Evolutionary conservation across 768 basidiomycete species (phyloP).

Genomic region (Lactarius trivialis): DNA sequence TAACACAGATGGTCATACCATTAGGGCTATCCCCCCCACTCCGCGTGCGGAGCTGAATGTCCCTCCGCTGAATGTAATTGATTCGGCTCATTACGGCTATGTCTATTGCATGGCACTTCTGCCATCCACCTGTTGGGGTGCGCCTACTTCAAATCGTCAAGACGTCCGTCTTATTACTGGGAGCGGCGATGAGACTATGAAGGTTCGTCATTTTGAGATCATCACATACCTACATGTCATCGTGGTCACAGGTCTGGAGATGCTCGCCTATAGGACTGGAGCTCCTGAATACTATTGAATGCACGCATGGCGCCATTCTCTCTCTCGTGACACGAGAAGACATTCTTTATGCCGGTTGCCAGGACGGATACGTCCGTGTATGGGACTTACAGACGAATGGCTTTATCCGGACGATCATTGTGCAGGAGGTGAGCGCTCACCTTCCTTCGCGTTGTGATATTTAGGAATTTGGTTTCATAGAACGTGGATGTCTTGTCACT

Average conservation of each 20-base stretch:
- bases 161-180: conserved; percentile 66
- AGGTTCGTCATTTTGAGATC: conserved; percentile 39
- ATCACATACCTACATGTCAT: neutral
- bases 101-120: conserved; percentile 73
- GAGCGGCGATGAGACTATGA: conserved; percentile 87
- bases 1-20: conserved; percentile 11
- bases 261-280: conserved; percentile 42
- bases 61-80: conserved; percentile 62
- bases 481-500: conserved; percentile 78
- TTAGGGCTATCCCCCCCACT: conserved; percentile 25
- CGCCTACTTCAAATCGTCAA: conserved; percentile 28
- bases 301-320: conserved; percentile 75
- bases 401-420: conserved; percentile 77
- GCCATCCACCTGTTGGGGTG: conserved; percentile 36
- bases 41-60: conserved; percentile 46
- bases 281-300: conserved; percentile 60
- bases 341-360: conserved; percentile 87
- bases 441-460: neutral
- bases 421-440: conserved; percentile 57
- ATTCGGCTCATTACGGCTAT: conserved; percentile 93
- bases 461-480: conserved; percentile 31
- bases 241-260: conserved; percentile 52
- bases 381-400: conserved; percentile 89
- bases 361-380: conserved; percentile 88
- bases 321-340: conserved; percentile 68